Conservation (phyloP, 2,329 filamentous ascomycete species). For the Paecilomyces dactylethromorphus region DNA sequence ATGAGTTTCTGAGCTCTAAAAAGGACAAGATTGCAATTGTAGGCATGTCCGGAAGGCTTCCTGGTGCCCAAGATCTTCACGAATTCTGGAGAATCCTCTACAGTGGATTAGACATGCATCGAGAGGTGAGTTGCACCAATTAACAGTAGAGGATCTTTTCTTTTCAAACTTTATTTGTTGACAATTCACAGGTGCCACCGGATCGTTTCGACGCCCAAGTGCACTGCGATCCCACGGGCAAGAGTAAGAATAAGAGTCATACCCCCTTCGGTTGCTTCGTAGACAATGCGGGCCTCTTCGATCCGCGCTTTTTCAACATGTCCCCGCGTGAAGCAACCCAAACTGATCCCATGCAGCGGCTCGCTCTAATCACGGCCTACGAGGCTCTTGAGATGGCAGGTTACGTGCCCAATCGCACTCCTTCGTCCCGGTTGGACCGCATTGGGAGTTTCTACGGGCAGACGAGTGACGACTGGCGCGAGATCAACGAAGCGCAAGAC, state of each 20-base stretch:
- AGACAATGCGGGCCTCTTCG: constrained; percentile 68
- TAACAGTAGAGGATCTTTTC: neutral
- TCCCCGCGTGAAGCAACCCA: constrained; percentile 73
- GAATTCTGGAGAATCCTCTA: constrained; percentile 65
- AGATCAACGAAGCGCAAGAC: constrained; percentile 66
- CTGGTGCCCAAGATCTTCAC: constrained; percentile 61
- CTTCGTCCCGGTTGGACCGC: constrained; percentile 57
- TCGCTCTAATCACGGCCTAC: constrained; percentile 70
- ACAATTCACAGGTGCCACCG: constrained; percentile 44
- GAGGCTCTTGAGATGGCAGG: constrained; percentile 78
- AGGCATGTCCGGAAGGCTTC: constrained; percentile 70
- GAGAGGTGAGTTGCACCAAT: constrained; percentile 36
- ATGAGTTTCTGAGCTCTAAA: neutral
- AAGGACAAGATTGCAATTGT: constrained; percentile 67
- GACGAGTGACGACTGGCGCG: constrained; percentile 70
- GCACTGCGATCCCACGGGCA: constrained; percentile 62
- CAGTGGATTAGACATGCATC: constrained; percentile 64
- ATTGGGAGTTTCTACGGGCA: constrained; percentile 71
- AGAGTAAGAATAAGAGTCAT: constrained; percentile 63
- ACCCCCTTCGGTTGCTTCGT: constrained; percentile 67
- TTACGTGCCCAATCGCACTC: constrained; percentile 65
- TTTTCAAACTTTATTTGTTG: neutral
- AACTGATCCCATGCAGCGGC: constrained; percentile 73
- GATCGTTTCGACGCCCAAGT: constrained; percentile 63
- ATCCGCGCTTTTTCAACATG: constrained; percentile 84